These are phyloP conservation scores for Vaccinium macrocarpon DNA, from an alignment of 148 eudicot genomes.

Conservation along the genomic window DNA sequence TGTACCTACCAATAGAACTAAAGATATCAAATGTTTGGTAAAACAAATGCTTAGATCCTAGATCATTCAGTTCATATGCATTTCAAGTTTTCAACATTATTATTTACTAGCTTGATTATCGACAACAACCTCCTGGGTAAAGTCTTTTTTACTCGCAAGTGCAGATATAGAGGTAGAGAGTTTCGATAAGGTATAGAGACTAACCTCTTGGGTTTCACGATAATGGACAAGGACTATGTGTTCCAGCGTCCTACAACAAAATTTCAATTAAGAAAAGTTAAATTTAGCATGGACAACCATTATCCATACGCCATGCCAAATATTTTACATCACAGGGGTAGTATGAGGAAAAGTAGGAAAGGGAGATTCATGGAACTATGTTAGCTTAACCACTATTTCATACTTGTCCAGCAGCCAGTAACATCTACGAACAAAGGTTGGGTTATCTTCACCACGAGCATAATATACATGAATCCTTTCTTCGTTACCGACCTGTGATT, in stretches of 20 bases:
- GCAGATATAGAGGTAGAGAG: neutral
- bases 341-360: constrained; percentile 1
- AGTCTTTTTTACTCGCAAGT: neutral
- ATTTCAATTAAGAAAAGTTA: neutral
- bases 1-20: neutral
- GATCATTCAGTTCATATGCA: constrained; percentile 5
- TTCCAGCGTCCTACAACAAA: constrained; percentile 70
- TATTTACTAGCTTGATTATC: neutral
- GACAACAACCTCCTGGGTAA: neutral
- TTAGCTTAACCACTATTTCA: constrained; percentile 23
- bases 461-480: constrained; percentile 96
- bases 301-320: neutral
- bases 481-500: constrained; percentile 76
- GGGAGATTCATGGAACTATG: neutral
- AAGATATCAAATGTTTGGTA: neutral
- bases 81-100: no score
- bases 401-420: constrained; percentile 99
- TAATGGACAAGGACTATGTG: constrained; percentile 97
- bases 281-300: constrained; percentile 7
- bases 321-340: neutral
- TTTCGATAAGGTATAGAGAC: constrained; percentile 20
- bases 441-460: constrained; percentile 83
- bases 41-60: neutral
- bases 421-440: constrained; percentile 95
- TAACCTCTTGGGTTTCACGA: constrained; percentile 97